Evolutionary conservation across 2,329 filamentous ascomycete genomes (phyloP).

Genomic region (Aaosphaeria arxii): DNA sequence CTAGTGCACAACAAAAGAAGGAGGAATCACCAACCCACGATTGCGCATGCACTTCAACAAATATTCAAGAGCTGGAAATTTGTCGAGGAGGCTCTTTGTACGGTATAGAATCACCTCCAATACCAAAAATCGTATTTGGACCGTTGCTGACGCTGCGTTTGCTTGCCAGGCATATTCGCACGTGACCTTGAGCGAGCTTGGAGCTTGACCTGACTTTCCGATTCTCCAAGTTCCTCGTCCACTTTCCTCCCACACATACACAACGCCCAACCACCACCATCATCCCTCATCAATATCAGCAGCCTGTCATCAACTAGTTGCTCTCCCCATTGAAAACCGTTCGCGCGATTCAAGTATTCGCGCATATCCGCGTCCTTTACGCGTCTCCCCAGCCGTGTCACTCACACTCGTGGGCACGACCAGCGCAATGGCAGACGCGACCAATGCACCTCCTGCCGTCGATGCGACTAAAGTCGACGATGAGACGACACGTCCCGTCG

Average conservation of each 20-base stretch:
- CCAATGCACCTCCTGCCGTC: conserved; percentile 21
- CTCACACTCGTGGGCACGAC: conserved; percentile 22
- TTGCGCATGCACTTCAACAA: neutral
- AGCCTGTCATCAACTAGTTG: conserved; percentile 28
- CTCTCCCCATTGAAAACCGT: conserved; percentile 19
- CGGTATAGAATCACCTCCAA: neutral
- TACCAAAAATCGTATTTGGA: neutral
- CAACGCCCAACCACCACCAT: conserved; percentile 32
- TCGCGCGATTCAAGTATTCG: conserved; percentile 27
- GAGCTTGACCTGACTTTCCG: neutral
- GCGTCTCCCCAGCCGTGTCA: conserved; percentile 31
- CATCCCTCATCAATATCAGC: conserved; percentile 32
- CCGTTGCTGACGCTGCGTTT: neutral
- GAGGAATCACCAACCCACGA: neutral
- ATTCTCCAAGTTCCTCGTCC: neutral
- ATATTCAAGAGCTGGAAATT: neutral
- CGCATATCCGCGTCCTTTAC: conserved; percentile 25
- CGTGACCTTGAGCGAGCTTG: neutral
- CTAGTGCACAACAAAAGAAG: neutral
- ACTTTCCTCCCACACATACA: conserved; percentile 24
- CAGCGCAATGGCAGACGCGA: conserved; percentile 36
- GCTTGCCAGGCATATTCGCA: neutral
- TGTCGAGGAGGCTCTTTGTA: neutral
- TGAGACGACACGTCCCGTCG: conserved; percentile 27
- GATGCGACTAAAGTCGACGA: conserved; percentile 27